phyloP scores from a whole-genome alignment of 2,329 filamentous ascomycete species.

The Aspergillus fischeri region DNA sequence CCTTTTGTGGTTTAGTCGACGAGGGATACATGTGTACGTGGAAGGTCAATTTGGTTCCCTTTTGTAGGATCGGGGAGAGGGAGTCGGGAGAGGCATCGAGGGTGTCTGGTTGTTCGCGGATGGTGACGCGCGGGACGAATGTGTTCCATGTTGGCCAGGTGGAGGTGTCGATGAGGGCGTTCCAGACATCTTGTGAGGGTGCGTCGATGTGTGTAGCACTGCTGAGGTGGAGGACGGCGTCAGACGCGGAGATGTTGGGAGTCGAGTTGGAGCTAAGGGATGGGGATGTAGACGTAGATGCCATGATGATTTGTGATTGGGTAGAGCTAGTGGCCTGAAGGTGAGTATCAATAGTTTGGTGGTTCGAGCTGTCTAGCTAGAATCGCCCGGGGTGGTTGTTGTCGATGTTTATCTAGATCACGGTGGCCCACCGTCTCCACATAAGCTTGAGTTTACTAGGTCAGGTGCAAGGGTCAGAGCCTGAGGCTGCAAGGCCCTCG shows the following conservation, averaged over 20 bases:
- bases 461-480: neutral
- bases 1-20: conserved; percentile 17
- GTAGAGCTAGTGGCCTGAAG: neutral
- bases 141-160: conserved; percentile 47
- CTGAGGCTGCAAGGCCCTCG: neutral
- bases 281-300: neutral
- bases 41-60: conserved; percentile 43
- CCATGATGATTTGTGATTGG: neutral
- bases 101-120: conserved; percentile 38
- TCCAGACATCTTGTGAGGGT: conserved; percentile 41
- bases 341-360: neutral
- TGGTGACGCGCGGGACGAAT: conserved; percentile 44
- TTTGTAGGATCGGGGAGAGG: conserved; percentile 28
- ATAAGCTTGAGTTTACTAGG: neutral
- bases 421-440: neutral
- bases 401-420: neutral
- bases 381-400: neutral
- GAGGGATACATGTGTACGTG: conserved; percentile 40
- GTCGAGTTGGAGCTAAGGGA: conserved; percentile 12
- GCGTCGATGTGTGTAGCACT: conserved; percentile 39
- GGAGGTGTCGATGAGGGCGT: conserved; percentile 42
- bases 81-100: conserved; percentile 7
- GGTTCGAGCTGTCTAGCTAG: neutral
- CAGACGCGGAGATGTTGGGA: conserved; percentile 27
- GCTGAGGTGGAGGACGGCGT: conserved; percentile 28